Conservation (phyloP, 345 rosid species). For the Brassica carinata region DNA sequence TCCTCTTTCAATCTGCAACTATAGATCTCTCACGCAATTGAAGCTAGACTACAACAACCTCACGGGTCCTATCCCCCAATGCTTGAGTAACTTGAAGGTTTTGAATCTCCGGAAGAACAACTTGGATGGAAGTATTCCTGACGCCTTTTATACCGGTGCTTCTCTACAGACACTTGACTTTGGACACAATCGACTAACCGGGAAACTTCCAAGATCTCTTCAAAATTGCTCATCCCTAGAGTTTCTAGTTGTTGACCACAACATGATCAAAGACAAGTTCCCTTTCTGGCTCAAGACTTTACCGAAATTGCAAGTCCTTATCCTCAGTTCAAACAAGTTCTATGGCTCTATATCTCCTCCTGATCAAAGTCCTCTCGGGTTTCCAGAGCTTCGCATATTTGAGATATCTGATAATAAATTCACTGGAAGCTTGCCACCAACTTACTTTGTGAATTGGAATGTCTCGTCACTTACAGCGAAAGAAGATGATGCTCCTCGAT, state of each 20-base stretch:
- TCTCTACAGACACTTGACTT: neutral
- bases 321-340: neutral
- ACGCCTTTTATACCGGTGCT: fast-evolving
- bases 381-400: neutral
- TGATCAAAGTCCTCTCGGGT: neutral
- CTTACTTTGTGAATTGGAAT: neutral
- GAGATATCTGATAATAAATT: neutral
- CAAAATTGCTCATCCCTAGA: neutral
- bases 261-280: neutral
- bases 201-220: conserved; percentile 29
- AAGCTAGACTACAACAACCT: neutral
- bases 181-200: neutral
- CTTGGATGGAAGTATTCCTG: neutral
- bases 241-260: neutral
- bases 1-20: neutral
- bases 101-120: neutral
- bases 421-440: neutral
- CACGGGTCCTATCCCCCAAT: neutral
- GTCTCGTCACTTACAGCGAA: neutral
- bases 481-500: neutral
- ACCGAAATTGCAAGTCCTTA: neutral
- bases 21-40: neutral
- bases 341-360: neutral
- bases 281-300: neutral
- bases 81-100: neutral